Percentiles rank a stretch among this genome's conserved stretches.
Evolutionary conservation across 805 yeast genomes (phyloP).

Genomic region (Clavispora santaluciae): DNA sequence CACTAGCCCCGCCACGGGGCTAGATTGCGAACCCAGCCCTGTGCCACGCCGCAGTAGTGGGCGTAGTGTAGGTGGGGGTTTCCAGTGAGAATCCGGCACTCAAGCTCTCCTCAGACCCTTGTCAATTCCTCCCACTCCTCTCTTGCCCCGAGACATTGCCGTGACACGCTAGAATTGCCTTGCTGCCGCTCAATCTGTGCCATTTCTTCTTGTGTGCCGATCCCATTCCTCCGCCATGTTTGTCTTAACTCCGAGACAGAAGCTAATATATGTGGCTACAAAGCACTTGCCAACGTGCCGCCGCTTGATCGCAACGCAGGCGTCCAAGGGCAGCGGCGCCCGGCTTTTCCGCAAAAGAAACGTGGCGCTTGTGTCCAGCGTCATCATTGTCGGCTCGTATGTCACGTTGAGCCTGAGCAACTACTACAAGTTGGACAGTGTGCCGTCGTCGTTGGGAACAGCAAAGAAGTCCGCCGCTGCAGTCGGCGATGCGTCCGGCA

Average conservation of each 20-base stretch:
- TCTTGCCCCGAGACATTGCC: too few relatives aligned
- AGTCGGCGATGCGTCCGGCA: conserved; percentile 3
- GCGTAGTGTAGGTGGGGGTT: neutral
- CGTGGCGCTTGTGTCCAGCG: conserved; percentile 38
- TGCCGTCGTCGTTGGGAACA: conserved; percentile 21
- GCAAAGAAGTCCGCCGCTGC: conserved; percentile 8
- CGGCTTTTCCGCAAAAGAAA: conserved; percentile 22
- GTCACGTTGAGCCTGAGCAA: conserved; percentile 36
- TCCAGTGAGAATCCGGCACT: neutral
- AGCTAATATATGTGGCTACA: conserved; percentile 12
- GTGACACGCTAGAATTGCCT: too few relatives aligned
- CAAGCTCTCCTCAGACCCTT: neutral
- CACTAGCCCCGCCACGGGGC: too few relatives aligned
- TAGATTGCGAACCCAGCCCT: too few relatives aligned
- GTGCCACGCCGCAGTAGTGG: too few relatives aligned
- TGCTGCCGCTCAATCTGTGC: neutral
- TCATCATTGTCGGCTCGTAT: conserved; percentile 40
- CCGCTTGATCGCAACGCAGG: conserved; percentile 6
- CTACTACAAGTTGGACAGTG: conserved; percentile 38
- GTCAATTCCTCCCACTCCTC: neutral
- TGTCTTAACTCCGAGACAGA: conserved; percentile 12
- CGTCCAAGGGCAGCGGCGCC: conserved; percentile 5
- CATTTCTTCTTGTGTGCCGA: neutral
- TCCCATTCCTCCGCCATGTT: too few relatives aligned
- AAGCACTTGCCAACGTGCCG: conserved; percentile 12